These are phyloP conservation scores for Capsella rubella DNA, from an alignment of 441 rosid species.

Conservation along the genomic window DNA sequence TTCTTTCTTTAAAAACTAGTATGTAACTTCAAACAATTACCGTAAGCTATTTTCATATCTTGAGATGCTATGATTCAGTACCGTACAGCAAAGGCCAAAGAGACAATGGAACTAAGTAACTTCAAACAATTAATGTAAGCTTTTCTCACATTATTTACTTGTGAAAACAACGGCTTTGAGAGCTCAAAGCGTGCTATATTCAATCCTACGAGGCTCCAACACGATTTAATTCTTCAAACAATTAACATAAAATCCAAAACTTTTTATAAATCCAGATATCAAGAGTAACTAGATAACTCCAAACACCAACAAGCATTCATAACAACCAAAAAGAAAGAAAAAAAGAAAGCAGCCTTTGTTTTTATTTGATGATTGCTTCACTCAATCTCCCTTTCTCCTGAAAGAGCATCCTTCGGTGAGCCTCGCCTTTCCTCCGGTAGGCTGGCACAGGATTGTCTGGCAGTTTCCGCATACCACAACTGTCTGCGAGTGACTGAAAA, in stretches of 20 bases:
- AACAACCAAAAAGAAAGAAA: not conserved
- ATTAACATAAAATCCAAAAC: not conserved
- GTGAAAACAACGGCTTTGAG: no score
- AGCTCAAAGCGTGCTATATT: no score
- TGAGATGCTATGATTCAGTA: no score
- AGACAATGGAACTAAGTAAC: no score
- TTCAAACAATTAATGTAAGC: no score
- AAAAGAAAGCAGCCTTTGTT: not conserved
- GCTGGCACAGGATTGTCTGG: conserved; percentile 83
- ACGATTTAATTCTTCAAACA: no score
- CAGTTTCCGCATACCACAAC: conserved; percentile 87
- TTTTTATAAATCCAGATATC: conserved; percentile 1
- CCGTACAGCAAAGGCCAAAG: no score
- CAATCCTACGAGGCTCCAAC: no score
- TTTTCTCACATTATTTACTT: no score
- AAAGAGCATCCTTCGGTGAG: conserved; percentile 87
- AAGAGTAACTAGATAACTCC: not conserved
- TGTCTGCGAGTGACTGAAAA: conserved; percentile 85
- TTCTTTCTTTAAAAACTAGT: no score
- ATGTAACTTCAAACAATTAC: no score
- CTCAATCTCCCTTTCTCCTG: conserved; percentile 73
- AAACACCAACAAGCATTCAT: conserved; percentile 36
- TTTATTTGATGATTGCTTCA: conserved; percentile 14
- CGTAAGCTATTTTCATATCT: no score
- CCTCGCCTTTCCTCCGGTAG: conserved; percentile 80